Evolutionary conservation across 176 grass and related monocot species (phyloP).

Genomic region (Canna indica): DNA sequence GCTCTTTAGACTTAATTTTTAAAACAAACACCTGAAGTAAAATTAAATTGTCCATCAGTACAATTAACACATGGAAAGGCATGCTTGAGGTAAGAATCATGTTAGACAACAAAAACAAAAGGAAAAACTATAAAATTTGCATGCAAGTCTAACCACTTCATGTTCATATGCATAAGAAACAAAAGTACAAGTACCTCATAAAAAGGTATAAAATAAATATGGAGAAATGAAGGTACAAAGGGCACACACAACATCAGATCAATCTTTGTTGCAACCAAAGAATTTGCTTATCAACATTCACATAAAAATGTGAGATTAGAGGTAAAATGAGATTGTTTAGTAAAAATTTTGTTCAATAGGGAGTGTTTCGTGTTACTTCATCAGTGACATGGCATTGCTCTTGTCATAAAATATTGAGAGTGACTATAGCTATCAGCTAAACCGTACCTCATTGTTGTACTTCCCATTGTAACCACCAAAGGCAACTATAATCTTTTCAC

Average conservation of each 20-base stretch:
- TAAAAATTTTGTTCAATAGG: neutral
- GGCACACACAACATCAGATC: neutral
- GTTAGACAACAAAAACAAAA: neutral
- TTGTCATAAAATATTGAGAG: neutral
- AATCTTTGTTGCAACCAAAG: neutral
- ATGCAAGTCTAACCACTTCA: neutral
- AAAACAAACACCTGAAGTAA: constrained; percentile 65
- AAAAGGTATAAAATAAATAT: neutral
- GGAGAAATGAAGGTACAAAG: neutral
- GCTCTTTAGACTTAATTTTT: constrained; percentile 64
- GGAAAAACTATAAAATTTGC: neutral
- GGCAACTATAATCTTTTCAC: constrained; percentile 54
- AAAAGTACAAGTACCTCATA: neutral
- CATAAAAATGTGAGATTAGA: neutral
- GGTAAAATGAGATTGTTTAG: neutral
- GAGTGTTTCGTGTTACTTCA: neutral
- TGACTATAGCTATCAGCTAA: neutral
- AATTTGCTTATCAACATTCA: neutral
- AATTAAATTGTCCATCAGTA: neutral
- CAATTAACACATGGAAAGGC: neutral
- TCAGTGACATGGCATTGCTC: neutral
- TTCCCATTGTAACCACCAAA: constrained; percentile 98
- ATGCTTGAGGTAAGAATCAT: neutral
- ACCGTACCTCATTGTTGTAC: constrained; percentile 89
- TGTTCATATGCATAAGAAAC: neutral